Base-by-base conservation (phyloP, 768 basidiomycete species). In the Amanita phalloides region DNA sequence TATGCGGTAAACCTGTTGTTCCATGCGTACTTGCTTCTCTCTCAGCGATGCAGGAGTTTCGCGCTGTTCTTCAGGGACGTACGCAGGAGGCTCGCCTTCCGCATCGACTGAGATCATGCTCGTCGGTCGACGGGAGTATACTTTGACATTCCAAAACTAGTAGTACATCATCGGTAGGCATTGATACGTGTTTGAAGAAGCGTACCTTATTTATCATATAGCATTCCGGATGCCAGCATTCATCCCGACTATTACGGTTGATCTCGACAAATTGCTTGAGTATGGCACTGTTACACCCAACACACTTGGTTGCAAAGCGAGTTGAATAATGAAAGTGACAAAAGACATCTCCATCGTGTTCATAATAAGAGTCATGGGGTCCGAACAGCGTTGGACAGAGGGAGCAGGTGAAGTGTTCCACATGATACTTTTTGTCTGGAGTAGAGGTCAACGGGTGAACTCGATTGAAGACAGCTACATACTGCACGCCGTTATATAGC, bases 151-250 rank as follows among this genome's bases (percentile, higher is more conserved):
- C 96, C 96, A 98, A 69, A 98, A 98, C 92, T 96, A 64, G 11
- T 7, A 20, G 48, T 14, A 8, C 10, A 30, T 42, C 26, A 39
- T 46, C 50, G 35, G 23, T 17, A 39, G 35, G 38, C 28, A 33
- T 32, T 35, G 21, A 37, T 39, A 28, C n/a, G 20, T 6, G 45
- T 52, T 48, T 14, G 14, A 56, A 41, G 26, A 38, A 6, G 56
- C 78, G 52, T 56, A 95, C 94, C 77, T 98, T 98, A 70, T 97
- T 95, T 58, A 99, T 97, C 95, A 97, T 97, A 68, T 98, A 97
- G 66, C 96, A 99, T 67, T 99, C 96, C 50, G 96, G 96, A 76
- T 99, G 96, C 95, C 96, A 99, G 63, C 95, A 98, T 71, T 99
- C 96, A 68, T 99, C 94, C 57, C 85, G 78, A 78, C 89, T 90